Base-by-base conservation (phyloP, 202 grass and related monocot species). In the Schoenoplectus triqueter region DNA sequence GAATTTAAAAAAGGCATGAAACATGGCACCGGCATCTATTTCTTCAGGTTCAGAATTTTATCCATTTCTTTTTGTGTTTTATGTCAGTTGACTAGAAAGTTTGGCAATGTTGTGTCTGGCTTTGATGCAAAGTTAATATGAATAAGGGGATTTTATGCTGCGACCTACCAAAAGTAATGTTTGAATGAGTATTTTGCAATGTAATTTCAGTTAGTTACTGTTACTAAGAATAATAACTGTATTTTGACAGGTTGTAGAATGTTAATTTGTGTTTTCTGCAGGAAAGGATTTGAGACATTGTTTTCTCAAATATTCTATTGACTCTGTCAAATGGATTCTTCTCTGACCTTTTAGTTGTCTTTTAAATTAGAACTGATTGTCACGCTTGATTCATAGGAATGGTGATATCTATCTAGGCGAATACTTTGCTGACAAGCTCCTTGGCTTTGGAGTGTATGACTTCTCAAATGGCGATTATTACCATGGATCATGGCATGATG, bases 1-100 rank as follows among this genome's bases (percentile, higher is more conserved):
- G 91, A 93, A 85, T 98, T 98, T 88, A 95, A 95, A 83, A 81
- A 86, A 66, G 88, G 95, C 22, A 87, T 95, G 75, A 98, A 98
- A 88, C 92, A 95, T 55, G 92, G 92, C 49, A 84, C 88, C 13
- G 92, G 95, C 7, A 86, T 86, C 86, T 95, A 98, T 78, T 87
- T 90, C 83, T 95, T 98, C 88, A 88, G 95, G 95, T 92, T 55
- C 45, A 44, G 44, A 22, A 6, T 51, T 18, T 39, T 9, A 11
- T 68, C 6, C 40, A 22, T 75, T 76, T 31, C 9, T 5, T 17
- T 52, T 13, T 42, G 66, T 87, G 47, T 3, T 41, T 72, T 86
- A 10, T 56, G 10, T 56, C 52, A 56, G 10, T 56, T 10, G 10
- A 56, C 10, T 56, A 56, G 52, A 56, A 56, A 11, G 13, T 11